A percentile compares a stretch with the other conserved stretches of the same genome.
Evolutionary conservation across 805 yeast genomes (phyloP).

Genomic region (Yarrowia sp.): DNA sequence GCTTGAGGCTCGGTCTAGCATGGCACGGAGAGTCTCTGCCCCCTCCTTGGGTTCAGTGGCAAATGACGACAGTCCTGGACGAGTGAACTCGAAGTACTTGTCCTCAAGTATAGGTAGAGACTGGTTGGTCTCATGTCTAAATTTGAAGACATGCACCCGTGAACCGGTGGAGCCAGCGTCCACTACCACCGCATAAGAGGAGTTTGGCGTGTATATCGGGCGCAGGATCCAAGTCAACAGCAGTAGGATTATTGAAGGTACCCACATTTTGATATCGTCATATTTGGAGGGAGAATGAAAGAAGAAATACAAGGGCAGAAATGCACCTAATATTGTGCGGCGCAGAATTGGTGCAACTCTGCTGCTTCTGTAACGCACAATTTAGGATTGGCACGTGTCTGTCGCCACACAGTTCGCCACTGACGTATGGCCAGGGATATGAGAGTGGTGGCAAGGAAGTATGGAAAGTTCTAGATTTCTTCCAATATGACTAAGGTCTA

Average conservation of each 20-base stretch:
- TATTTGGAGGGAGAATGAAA: neutral
- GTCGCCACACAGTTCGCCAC: slow-evolving; percentile 1
- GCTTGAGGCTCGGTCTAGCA: slow-evolving; percentile 68
- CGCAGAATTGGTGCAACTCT: neutral
- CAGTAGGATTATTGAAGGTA: neutral
- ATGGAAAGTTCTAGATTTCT: neutral
- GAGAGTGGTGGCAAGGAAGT: neutral
- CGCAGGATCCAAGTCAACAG: slow-evolving; percentile 5
- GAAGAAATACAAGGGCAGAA: slow-evolving; percentile 24
- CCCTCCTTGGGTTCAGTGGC: slow-evolving; percentile 78
- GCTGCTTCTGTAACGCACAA: slow-evolving; percentile 4
- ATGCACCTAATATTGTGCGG: neutral
- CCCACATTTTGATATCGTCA: slow-evolving; percentile 20
- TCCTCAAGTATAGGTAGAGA: slow-evolving; percentile 73
- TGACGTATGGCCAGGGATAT: neutral
- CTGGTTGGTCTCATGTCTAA: slow-evolving; percentile 65
- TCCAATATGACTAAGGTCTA: no score
- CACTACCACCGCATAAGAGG: slow-evolving; percentile 71
- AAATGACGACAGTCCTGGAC: slow-evolving; percentile 85
- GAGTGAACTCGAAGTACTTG: slow-evolving; percentile 80
- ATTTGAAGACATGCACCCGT: slow-evolving; percentile 85
- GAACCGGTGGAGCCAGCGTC: slow-evolving; percentile 99
- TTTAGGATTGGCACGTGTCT: slow-evolving; percentile 9
- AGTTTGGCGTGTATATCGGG: neutral
- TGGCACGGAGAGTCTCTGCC: slow-evolving; percentile 78